Percentiles rank a stretch among this genome's conserved stretches.
Evolutionary conservation across 495 filamentous ascomycete species (phyloP).

Genomic region (Lophium mytilinum): DNA sequence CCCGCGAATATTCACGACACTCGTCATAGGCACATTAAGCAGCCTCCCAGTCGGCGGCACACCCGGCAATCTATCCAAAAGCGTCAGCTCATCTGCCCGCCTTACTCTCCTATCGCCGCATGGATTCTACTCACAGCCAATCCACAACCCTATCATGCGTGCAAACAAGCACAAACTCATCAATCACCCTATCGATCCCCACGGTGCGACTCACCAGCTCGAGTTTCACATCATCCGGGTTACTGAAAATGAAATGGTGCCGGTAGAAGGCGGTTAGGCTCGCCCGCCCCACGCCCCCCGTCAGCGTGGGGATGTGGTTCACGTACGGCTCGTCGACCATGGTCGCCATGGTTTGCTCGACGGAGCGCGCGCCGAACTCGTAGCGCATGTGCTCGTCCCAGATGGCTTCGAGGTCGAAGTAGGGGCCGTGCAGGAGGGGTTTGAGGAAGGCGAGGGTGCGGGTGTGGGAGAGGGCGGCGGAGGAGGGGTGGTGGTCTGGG

Average conservation of each 20-base stretch:
- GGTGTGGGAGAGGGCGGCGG: conserved; percentile 44
- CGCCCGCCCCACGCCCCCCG: conserved; percentile 30
- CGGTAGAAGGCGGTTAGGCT: conserved; percentile 30
- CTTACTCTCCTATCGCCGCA: too few species aligned
- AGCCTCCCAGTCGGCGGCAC: conserved; percentile 28
- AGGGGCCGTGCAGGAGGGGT: conserved; percentile 42
- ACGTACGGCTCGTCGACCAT: conserved; percentile 34
- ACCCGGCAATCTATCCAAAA: conserved; percentile 20
- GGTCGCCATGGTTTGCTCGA: conserved; percentile 29
- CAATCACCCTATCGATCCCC: conserved; percentile 30
- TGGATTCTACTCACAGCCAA: conserved; percentile 25
- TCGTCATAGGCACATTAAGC: conserved; percentile 28
- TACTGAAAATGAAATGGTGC: conserved; percentile 30
- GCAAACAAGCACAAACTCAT: conserved; percentile 32
- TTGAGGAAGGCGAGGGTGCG: conserved; percentile 45
- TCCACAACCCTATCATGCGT: conserved; percentile 28
- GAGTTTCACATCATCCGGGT: conserved; percentile 25
- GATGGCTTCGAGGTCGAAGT: conserved; percentile 40
- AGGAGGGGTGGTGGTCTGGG: conserved; percentile 31
- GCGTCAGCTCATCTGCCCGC: conserved; percentile 1
- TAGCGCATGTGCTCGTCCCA: conserved; percentile 29
- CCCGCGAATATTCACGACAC: conserved; percentile 28
- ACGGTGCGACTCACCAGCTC: conserved; percentile 29
- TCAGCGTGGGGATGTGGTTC: conserved; percentile 34
- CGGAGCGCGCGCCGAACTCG: conserved; percentile 24